Percentiles rank a stretch among this genome's conserved stretches.
Evolutionary conservation across 1,284 basidiomycete species (phyloP).

Genomic region (Rhodofomes roseus): DNA sequence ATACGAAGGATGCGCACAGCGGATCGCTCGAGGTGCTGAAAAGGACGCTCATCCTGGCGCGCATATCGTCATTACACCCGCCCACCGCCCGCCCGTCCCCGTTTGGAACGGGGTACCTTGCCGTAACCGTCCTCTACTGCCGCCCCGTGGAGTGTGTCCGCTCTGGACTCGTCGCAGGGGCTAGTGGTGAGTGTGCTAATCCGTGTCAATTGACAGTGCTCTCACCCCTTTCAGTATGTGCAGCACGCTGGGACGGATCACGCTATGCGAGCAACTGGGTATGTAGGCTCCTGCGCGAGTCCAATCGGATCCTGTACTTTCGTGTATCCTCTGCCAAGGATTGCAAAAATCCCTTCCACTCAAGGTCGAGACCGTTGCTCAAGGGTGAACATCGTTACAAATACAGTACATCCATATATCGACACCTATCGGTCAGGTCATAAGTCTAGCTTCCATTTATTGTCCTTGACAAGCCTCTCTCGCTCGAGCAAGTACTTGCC

Average conservation of each 20-base stretch:
- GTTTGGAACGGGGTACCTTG: background rate
- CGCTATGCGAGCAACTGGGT: too few relatives aligned
- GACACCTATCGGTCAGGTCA: background rate
- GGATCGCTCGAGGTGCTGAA: background rate
- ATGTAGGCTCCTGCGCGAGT: too few relatives aligned
- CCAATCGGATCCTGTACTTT: too few relatives aligned
- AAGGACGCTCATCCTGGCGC: background rate
- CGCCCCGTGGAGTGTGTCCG: background rate
- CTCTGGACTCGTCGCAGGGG: background rate
- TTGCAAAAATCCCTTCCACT: too few relatives aligned
- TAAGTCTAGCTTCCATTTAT: slow-evolving; percentile 65
- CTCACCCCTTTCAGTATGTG: too few relatives aligned
- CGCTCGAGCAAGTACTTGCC: slow-evolving; percentile 85
- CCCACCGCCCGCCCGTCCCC: background rate
- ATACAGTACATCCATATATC: too few relatives aligned
- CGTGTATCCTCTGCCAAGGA: too few relatives aligned
- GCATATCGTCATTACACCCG: background rate
- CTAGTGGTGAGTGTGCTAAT: background rate
- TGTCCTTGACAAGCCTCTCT: slow-evolving; percentile 77
- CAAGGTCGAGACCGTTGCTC: too few relatives aligned
- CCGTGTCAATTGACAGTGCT: too few relatives aligned
- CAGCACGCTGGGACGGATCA: too few relatives aligned
- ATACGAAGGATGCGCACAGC: background rate
- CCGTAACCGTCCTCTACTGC: background rate
- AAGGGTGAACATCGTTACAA: too few relatives aligned